Base-by-base conservation (phyloP, 352 stramenopile genomes). In the Globisporangium canariense region DNA sequence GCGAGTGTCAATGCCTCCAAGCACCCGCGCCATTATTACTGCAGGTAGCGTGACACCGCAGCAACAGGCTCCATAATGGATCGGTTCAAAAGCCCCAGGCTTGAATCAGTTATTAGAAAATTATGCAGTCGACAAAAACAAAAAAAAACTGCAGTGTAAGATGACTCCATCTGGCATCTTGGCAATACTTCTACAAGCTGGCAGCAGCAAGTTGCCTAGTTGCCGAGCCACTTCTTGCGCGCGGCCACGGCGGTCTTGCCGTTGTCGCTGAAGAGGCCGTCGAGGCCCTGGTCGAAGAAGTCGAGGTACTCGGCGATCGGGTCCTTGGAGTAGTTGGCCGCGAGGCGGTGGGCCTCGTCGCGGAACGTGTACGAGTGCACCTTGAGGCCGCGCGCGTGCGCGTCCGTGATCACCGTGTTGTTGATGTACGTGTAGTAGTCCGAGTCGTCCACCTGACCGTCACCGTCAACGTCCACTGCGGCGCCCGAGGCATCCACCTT, bases 341-440 rank as follows among this genome's bases (percentile, higher is more conserved):
- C 80, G 22, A 92, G 65, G 41, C 79, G 78, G 66, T 81, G 86
- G 55, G 68, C 62, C 57, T 92, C 83, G 62, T 92, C 75, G 64
- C 83, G 83, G 73, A 90, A 89, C 57, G 83, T 90, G 69, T 65
- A 83, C 52, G 73, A 66, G 67, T 83, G 81, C 46, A 92, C 76
- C 58, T 86, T 80, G 32, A 90, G 69, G 0, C 80, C 80, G 22
- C 60, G 70, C 45, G 70, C 77, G 58, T 89, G 83, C 2, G 80
- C 80, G 58, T 86, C 78, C 40, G 74, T 67, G 58, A 91, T 82
- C 32, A 90, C 46, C 28, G 58, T 65, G 58, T 60, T 65, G 58
- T 79, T 69, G 40, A 68, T 67, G 59, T 79, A 67, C 18, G 86
- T 68, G 34, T 75, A 74, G 66, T 81, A 87, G 71, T 91, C 83